Evolutionary conservation across 495 filamentous ascomycete species (phyloP).

Genomic region (Talaromyces borbonicus): DNA sequence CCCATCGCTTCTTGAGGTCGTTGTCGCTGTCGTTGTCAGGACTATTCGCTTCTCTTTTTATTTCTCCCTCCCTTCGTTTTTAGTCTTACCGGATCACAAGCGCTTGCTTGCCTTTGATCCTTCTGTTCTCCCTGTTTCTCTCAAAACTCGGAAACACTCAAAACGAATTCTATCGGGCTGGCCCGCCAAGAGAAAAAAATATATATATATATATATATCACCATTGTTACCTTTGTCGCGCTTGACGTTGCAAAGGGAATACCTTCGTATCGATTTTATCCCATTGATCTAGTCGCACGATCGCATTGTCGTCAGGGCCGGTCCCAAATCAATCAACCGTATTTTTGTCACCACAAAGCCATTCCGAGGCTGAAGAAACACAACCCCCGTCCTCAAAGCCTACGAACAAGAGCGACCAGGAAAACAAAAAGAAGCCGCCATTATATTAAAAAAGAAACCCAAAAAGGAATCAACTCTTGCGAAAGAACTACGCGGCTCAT

Average conservation of each 20-base stretch:
- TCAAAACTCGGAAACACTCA: constrained; percentile 7
- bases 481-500: not conserved
- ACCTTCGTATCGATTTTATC: not conserved
- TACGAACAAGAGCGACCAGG: too few relatives aligned
- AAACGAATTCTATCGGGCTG: constrained; percentile 1
- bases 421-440: constrained; percentile 1
- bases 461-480: not conserved
- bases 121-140: not conserved
- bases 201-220: not conserved
- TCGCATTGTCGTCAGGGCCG: constrained; percentile 3
- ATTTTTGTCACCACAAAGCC: constrained; percentile 2
- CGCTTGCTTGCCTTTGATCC: not conserved
- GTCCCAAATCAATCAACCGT: not conserved
- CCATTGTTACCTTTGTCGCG: not conserved
- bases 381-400: too few relatives aligned
- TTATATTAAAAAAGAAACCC: too few relatives aligned
- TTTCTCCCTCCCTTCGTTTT: constrained; percentile 3
- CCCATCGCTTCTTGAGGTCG: not conserved
- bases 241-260: not conserved
- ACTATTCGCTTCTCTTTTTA: constrained; percentile 14
- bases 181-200: too few relatives aligned
- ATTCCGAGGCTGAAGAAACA: too few relatives aligned
- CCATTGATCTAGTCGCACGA: not conserved
- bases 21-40: constrained; percentile 6
- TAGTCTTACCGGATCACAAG: not conserved